Conservation (phyloP, 1,284 basidiomycete species). For the Stygiomarasmius scandens region DNA sequence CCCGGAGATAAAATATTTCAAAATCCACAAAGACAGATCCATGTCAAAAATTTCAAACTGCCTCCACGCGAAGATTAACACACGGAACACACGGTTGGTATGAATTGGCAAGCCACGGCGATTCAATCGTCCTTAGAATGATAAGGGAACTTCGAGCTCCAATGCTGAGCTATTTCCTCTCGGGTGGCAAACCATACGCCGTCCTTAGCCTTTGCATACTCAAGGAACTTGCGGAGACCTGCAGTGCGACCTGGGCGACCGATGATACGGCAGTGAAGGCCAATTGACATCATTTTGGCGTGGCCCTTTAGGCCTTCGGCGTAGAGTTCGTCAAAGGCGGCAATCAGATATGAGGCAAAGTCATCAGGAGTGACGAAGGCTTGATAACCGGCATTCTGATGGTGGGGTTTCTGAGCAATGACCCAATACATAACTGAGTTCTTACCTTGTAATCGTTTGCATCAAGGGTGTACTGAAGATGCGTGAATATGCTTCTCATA, state of each 20-base stretch:
- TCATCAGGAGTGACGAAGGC: constrained; percentile 12
- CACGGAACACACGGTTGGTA: no score
- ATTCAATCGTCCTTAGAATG: neutral
- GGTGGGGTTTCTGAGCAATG: no score
- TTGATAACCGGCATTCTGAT: constrained; percentile 13
- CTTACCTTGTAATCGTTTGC: constrained; percentile 14
- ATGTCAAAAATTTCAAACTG: no score
- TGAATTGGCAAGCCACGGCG: no score
- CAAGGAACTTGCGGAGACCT: constrained; percentile 14
- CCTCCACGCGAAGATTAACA: no score
- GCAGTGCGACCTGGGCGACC: constrained; percentile 15
- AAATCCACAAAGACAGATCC: no score
- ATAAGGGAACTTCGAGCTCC: constrained; percentile 16
- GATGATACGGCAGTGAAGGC: constrained; percentile 15
- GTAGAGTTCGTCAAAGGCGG: constrained; percentile 17
- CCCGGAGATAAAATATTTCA: no score
- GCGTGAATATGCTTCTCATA: neutral
- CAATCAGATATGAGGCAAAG: constrained; percentile 15
- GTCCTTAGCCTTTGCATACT: constrained; percentile 15
- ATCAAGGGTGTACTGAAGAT: constrained; percentile 7
- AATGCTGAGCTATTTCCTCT: constrained; percentile 17
- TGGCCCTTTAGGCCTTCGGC: constrained; percentile 13
- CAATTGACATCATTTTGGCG: constrained; percentile 17
- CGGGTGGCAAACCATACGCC: constrained; percentile 17
- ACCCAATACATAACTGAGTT: no score